A percentile compares a stretch with the other conserved stretches of the same genome.
These are phyloP conservation scores for Fusarium pininemorale DNA, from an alignment of 2,329 filamentous ascomycete genomes.

Conservation along the genomic window DNA sequence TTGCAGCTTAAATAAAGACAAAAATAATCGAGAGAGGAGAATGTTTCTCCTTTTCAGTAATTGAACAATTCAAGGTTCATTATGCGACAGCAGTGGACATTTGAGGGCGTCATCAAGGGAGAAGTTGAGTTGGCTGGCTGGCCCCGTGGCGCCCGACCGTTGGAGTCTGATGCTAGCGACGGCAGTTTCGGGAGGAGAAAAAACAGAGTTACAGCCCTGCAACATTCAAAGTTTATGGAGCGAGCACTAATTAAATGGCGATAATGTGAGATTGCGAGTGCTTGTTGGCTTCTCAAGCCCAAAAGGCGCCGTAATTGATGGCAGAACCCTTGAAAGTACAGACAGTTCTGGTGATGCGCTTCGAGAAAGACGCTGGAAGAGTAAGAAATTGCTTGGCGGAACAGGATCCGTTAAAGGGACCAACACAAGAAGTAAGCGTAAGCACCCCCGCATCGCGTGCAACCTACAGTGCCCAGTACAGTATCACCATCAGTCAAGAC, in stretches of 20 bases:
- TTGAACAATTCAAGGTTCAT: accelerated
- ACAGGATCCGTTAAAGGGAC: slow-evolving; percentile 12
- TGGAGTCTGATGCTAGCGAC: background rate
- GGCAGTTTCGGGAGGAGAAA: background rate
- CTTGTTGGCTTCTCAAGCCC: accelerated
- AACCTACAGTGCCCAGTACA: background rate
- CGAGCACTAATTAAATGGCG: no score
- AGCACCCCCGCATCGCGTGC: slow-evolving; percentile 7
- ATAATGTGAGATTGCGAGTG: background rate
- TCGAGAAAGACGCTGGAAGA: background rate
- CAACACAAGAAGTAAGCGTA: background rate
- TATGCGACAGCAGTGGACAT: background rate
- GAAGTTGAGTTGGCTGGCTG: background rate
- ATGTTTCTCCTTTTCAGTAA: background rate
- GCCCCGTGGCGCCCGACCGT: slow-evolving; percentile 5
- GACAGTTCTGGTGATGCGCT: background rate
- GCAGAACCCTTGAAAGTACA: no score
- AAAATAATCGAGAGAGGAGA: background rate
- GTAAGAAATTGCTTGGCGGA: slow-evolving; percentile 9
- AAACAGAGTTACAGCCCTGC: background rate
- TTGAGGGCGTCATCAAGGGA: background rate
- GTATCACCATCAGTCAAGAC: background rate
- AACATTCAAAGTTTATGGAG: background rate
- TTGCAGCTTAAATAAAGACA: background rate
- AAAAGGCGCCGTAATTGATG: background rate